phyloP scores from a whole-genome alignment of 2,329 filamentous ascomycete species.

The Ophiocordyceps polyrhachis-furcata region DNA sequence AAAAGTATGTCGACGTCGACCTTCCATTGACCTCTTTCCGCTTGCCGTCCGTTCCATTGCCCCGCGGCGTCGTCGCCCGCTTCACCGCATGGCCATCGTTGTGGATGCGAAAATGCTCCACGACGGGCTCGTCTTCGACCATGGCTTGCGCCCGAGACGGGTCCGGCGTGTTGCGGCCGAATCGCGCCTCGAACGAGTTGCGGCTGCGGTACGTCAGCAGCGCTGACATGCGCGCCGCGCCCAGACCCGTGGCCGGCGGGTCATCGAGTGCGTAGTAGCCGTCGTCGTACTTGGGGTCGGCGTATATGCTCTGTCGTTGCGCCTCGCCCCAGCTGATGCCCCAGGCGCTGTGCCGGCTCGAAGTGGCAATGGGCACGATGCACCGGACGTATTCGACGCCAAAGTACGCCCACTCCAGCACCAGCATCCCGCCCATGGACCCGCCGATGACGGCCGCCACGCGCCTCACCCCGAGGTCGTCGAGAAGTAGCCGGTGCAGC shows the following conservation, averaged over 20 bases:
- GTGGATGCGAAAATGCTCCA: constrained; percentile 52
- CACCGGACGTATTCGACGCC: constrained; percentile 69
- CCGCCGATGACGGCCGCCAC: constrained; percentile 66
- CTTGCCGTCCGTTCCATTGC: constrained; percentile 9
- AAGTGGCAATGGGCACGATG: constrained; percentile 71
- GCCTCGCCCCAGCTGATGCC: constrained; percentile 83
- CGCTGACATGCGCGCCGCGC: constrained; percentile 91
- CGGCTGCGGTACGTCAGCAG: constrained; percentile 89
- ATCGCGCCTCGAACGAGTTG: constrained; percentile 90
- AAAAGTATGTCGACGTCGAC: constrained; percentile 73
- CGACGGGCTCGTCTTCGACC: constrained; percentile 43
- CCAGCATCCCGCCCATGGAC: constrained; percentile 77
- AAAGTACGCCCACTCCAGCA: constrained; percentile 83
- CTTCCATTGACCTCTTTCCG: constrained; percentile 48
- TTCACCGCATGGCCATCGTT: constrained; percentile 61
- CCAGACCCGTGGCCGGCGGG: constrained; percentile 69
- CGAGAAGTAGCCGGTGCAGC: constrained; percentile 61
- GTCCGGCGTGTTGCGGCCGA: constrained; percentile 83
- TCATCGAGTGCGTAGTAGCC: constrained; percentile 84
- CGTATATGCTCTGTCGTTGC: constrained; percentile 86
- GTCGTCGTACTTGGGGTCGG: constrained; percentile 94
- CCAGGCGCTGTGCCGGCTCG: constrained; percentile 72
- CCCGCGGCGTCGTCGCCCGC: constrained; percentile 18
- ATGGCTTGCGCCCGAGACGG: constrained; percentile 69
- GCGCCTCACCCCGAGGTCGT: constrained; percentile 62